Evolutionary conservation across 257 asterid genomes (phyloP).

Genomic region (Paulownia fortunei): DNA sequence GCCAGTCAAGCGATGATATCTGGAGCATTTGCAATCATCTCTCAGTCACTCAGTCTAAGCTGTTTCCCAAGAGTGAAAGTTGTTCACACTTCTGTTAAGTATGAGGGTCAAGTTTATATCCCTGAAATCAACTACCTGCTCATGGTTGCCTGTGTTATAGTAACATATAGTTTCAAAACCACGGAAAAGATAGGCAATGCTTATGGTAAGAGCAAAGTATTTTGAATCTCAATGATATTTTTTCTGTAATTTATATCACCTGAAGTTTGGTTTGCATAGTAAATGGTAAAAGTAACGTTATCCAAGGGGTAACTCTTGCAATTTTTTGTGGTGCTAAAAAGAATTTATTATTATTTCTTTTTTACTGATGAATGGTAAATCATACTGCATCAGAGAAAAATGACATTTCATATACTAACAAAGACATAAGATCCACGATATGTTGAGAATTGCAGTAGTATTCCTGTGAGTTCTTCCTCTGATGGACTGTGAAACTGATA

Average conservation of each 20-base stretch:
- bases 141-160: slow-evolving; percentile 68
- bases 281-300: too few species aligned
- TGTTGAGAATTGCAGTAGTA: too few species aligned
- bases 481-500: too few species aligned
- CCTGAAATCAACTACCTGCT: slow-evolving; percentile 75
- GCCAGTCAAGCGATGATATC: slow-evolving; percentile 93
- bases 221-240: not conserved
- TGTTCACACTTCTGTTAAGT: slow-evolving; percentile 68
- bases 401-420: too few species aligned
- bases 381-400: not conserved
- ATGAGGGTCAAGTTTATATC: slow-evolving; percentile 79
- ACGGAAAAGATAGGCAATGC: slow-evolving; percentile 72
- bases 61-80: slow-evolving; percentile 80
- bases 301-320: too few species aligned
- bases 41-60: slow-evolving; percentile 65
- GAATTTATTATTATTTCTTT: too few species aligned
- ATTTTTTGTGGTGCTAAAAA: too few species aligned
- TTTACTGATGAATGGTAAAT: too few species aligned
- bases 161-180: slow-evolving; percentile 56
- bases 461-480: too few species aligned
- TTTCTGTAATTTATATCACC: too few species aligned
- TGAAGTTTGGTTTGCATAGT: too few species aligned
- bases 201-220: slow-evolving; percentile 47
- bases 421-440: too few species aligned
- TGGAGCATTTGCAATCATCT: slow-evolving; percentile 61